Base-by-base conservation (phyloP, 345 rosid genomes). In the Pelargonium nanum region DNA sequence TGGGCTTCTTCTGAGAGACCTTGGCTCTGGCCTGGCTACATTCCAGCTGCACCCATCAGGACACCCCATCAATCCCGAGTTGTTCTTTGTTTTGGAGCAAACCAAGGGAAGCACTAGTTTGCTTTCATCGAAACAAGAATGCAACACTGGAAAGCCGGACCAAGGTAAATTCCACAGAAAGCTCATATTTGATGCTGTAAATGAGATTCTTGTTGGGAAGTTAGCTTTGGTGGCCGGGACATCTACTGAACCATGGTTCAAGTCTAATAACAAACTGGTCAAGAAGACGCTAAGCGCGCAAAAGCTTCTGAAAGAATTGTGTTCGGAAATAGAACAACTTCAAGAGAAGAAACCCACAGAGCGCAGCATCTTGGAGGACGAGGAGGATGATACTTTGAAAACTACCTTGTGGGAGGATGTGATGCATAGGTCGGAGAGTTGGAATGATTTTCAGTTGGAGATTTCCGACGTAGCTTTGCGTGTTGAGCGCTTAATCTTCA, bases 31-130 rank as follows among this genome's bases (percentile, higher is more conserved):
- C 56, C 70, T 79, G 66, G 65, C 85, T 24, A 70, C 84, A 23
- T 80, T 89, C 70, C 99, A 89, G 69, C 81, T 87, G 66, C 96
- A 93, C 58, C 76, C 84, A 22, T 87, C 99, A 50, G 99, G 96
- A 45, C 81, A 84, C 61, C 96, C 88, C 1, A 89, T 93, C 65
- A 86, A 92, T 75, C 98, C 98, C 0, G 93, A 92, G 78, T 67
- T 92, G 22, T 92, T 92, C 75, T 74, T 69, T 57, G 96, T 92
- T 72, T 78, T 92, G 71, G 98, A 92, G 77, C 96, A 88, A 70
- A 92, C 96, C 28, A 86, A 86, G 56, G 78, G 79, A 67, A 83
- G 83, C 61, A 73, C 74, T 8, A 55, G n/a, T n/a, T 66, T 77
- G 48, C 66, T 60, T 50, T 68, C 64, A 19, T n/a, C n/a, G n/a